Conservation (phyloP, 2,329 filamentous ascomycete genomes). For the Beauveria varroae region DNA sequence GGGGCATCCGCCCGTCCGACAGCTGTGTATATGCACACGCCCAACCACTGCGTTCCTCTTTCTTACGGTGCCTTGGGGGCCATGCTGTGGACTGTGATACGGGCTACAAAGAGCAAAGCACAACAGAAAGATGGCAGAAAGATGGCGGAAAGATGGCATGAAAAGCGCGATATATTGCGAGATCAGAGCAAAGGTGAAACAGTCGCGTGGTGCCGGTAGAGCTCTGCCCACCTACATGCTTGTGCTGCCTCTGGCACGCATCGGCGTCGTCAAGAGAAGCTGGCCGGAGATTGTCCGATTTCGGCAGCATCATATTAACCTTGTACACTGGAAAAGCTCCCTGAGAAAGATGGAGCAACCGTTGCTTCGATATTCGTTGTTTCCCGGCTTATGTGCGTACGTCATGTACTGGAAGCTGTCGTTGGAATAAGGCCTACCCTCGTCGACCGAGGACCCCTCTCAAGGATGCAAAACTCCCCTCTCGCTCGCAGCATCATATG, state of each 20-base stretch:
- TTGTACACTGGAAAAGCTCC: neutral
- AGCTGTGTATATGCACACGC: conserved; percentile 6
- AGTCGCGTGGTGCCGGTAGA: neutral
- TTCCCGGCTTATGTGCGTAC: neutral
- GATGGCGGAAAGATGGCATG: neutral
- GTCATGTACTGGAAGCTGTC: neutral
- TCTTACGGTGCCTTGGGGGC: neutral
- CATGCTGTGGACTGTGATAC: neutral
- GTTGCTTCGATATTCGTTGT: neutral
- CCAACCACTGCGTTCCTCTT: neutral
- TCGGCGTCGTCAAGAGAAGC: neutral
- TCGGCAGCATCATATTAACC: neutral
- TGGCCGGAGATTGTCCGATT: neutral
- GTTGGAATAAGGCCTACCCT: neutral
- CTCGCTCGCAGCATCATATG: conserved; percentile 2
- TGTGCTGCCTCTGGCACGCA: neutral
- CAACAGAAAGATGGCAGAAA: neutral
- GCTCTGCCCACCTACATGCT: neutral
- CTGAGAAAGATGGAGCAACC: neutral
- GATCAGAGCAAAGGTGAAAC: neutral
- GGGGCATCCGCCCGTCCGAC: neutral
- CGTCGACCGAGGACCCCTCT: too few relatives aligned
- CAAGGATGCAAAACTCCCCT: neutral
- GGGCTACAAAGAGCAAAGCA: neutral
- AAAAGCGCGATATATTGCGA: neutral